phyloP scores from a whole-genome alignment of 805 yeast species.

The Starmerella vitae region DNA sequence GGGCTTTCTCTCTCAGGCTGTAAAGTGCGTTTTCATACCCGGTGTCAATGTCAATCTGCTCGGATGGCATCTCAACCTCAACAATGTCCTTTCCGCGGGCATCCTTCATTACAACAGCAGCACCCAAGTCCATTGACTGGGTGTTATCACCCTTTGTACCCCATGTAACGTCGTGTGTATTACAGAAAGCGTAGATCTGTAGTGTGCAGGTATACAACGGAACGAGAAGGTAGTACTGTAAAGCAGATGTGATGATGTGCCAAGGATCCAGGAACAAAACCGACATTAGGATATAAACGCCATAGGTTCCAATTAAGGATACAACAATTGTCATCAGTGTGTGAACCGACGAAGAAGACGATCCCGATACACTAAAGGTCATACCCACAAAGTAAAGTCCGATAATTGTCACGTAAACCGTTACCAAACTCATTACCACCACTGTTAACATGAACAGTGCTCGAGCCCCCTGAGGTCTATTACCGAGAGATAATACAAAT shows the following conservation, averaged over 20 bases:
- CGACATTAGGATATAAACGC: slow-evolving; percentile 72
- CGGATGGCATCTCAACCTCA: slow-evolving; percentile 59
- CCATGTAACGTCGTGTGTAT: slow-evolving; percentile 97
- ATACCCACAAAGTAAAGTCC: slow-evolving; percentile 67
- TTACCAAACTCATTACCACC: slow-evolving; percentile 60
- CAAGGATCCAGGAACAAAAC: slow-evolving; percentile 85
- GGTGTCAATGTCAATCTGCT: slow-evolving; percentile 64
- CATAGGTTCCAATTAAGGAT: slow-evolving; percentile 81
- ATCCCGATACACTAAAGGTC: slow-evolving; percentile 32
- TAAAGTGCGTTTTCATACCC: slow-evolving; percentile 64
- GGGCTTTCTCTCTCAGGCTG: slow-evolving; percentile 57
- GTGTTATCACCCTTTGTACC: slow-evolving; percentile 93
- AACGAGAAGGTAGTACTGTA: slow-evolving; percentile 76
- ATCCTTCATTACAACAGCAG: slow-evolving; percentile 70
- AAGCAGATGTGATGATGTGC: slow-evolving; percentile 79
- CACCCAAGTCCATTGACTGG: slow-evolving; percentile 55
- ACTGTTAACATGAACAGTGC: slow-evolving; percentile 62
- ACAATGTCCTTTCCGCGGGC: slow-evolving; percentile 66
- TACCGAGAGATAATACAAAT: slow-evolving; percentile 89
- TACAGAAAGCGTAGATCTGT: slow-evolving; percentile 93
- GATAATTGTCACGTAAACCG: slow-evolving; percentile 64
- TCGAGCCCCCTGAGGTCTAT: slow-evolving; percentile 92
- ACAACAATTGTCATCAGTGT: slow-evolving; percentile 56
- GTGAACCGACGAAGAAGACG: slow-evolving; percentile 28
- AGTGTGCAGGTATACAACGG: slow-evolving; percentile 87